Evolutionary conservation across 495 filamentous ascomycete genomes (phyloP).

Genomic region (Aspergillus wentii): DNA sequence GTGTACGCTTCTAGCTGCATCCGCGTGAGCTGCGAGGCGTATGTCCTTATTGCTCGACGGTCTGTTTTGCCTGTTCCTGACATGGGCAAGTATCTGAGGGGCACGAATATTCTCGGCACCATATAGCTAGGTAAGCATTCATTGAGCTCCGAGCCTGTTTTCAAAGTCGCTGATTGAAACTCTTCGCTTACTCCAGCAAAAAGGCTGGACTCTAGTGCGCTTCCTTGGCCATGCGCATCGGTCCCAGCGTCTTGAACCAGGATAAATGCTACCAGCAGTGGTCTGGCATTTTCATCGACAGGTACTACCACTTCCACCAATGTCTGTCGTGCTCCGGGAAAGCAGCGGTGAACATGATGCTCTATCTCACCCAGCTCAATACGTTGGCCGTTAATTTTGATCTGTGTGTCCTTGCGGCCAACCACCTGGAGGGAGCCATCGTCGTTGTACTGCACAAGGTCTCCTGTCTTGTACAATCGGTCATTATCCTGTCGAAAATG

Average conservation of each 20-base stretch:
- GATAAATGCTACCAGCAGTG: no score
- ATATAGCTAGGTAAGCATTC: no score
- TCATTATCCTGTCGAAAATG: neutral
- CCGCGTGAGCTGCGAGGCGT: neutral
- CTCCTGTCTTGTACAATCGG: conserved; percentile 33
- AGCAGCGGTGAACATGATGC: neutral
- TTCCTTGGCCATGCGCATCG: no score
- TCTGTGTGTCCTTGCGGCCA: conserved; percentile 39
- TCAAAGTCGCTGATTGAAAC: no score
- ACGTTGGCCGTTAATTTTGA: conserved; percentile 46
- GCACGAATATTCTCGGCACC: conserved; percentile 32
- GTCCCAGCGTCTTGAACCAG: no score
- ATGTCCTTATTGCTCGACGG: conserved; percentile 13
- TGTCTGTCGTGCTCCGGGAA: no score
- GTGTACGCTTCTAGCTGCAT: conserved; percentile 4
- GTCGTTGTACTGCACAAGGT: conserved; percentile 30
- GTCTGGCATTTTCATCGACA: no score
- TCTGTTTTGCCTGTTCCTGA: conserved; percentile 32
- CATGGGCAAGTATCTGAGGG: conserved; percentile 27
- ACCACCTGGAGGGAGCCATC: conserved; percentile 24
- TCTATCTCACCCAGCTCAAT: conserved; percentile 49
- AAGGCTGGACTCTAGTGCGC: no score
- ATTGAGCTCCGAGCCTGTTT: no score
- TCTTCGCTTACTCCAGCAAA: no score
- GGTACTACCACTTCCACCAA: no score